A percentile compares a stretch with the other conserved stretches of the same genome.
These are phyloP conservation scores for Pseudogymnoascus sp. DNA, from an alignment of 2,329 filamentous ascomycete species.

Conservation along the genomic window DNA sequence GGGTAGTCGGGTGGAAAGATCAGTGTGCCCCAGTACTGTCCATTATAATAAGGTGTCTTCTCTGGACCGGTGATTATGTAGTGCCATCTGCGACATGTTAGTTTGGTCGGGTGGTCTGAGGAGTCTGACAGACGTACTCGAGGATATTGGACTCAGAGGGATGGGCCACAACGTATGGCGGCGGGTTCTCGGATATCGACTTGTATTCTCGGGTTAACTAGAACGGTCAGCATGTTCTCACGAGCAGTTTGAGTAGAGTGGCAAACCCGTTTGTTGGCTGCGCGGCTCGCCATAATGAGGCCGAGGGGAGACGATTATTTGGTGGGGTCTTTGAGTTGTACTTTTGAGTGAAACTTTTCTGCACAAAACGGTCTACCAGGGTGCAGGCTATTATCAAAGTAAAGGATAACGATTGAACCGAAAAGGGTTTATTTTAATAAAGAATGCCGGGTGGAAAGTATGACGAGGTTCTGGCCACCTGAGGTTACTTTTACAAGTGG, in stretches of 20 bases:
- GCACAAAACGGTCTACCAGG: neutral
- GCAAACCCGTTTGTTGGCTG: slow-evolving; percentile 61
- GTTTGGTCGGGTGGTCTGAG: slow-evolving; percentile 4
- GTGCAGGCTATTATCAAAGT: neutral
- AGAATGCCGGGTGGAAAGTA: slow-evolving; percentile 14
- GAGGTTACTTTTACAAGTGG: neutral
- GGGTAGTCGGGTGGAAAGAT: slow-evolving; percentile 95
- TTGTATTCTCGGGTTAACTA: slow-evolving; percentile 56
- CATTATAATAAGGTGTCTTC: slow-evolving; percentile 84
- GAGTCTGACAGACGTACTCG: slow-evolving; percentile 47
- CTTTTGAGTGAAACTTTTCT: neutral
- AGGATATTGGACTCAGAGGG: slow-evolving; percentile 87
- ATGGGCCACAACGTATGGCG: slow-evolving; percentile 81
- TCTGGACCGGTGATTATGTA: slow-evolving; percentile 93
- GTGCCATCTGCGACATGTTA: slow-evolving; percentile 58
- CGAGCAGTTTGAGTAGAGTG: neutral
- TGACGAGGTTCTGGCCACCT: slow-evolving; percentile 16
- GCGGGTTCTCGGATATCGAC: slow-evolving; percentile 62
- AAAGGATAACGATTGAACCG: neutral
- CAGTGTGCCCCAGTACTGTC: slow-evolving; percentile 96
- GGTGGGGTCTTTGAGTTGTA: neutral
- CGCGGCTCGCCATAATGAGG: slow-evolving; percentile 57
- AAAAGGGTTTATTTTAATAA: neutral
- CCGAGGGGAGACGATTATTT: slow-evolving; percentile 18
- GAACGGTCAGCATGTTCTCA: slow-evolving; percentile 20